Evolutionary conservation across 192 early-diverging fungal genomes (phyloP), one percentile per base, ranked within the genome.

Genomic region (Coemansia sp.): DNA sequence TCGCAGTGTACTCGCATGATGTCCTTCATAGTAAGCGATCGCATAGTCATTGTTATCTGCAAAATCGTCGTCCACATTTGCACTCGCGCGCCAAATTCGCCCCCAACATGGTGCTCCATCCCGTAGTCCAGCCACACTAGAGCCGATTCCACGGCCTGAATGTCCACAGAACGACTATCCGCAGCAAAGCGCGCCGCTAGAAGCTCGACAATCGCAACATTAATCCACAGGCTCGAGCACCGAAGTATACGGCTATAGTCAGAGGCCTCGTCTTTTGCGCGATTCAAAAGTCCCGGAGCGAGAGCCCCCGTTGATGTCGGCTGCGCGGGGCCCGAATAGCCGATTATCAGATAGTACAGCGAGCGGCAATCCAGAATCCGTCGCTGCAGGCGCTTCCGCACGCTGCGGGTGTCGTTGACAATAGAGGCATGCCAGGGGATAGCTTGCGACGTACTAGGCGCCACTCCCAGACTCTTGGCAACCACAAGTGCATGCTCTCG

Each of bases 11-110:
- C 63, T 38, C 28, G 37, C 2, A 21, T 39, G 36, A 78, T 57
- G 11, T 78, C 76, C 16, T 26, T 39, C 34, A 43, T 11, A 0
- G 31, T 38, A 16, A 78, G 60, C 16, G 70, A 35, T 0, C 59
- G 63, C 26, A 46, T 28, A 3, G 55, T 23, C 62, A 63, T 63
- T 14, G 42, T 60, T 10, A 78, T 23, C 10, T 66, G 67, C 31
- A 78, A 20, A 26, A 70, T 11, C 16, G 58, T 3, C 34, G 66
- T 60, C 76, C 76, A 78, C 9, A 78, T 56, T 40, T 78, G 69
- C 23, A 71, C 63, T 23, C 76, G 48, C 20, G 63, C 53, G 18
- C 70, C 67, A 10, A 45, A 23, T 6, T 42, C 36, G 9, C 36
- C 45, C n/a, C 43, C 2, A 16, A 26, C 33, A 31, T 73, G 13